Conservation (phyloP, 2,329 filamentous ascomycete genomes). For the Tolypocladium album region DNA sequence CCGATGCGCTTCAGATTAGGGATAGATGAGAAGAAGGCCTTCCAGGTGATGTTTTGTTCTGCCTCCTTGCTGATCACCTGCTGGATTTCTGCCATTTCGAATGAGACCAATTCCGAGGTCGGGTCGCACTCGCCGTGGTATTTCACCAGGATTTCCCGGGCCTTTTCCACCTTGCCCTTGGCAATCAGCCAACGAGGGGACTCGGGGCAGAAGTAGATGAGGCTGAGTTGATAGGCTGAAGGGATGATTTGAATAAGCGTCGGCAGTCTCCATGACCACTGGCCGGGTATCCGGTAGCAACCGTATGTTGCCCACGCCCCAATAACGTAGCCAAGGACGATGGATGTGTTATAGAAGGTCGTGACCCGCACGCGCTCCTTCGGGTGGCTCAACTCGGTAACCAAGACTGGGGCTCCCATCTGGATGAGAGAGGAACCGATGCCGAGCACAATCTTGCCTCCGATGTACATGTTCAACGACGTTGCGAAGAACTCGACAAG, state of each 20-base stretch:
- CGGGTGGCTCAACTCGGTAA: constrained; percentile 29
- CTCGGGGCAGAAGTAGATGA: constrained; percentile 44
- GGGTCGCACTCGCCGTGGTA: constrained; percentile 38
- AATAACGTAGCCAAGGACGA: constrained; percentile 26
- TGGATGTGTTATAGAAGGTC: constrained; percentile 29
- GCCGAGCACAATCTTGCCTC: constrained; percentile 25
- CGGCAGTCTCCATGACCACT: constrained; percentile 42
- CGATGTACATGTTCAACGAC: constrained; percentile 24
- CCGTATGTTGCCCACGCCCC: constrained; percentile 26
- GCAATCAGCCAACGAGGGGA: constrained; percentile 48
- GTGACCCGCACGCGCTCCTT: constrained; percentile 27
- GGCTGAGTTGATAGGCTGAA: constrained; percentile 28
- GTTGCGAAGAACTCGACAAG: constrained; percentile 24
- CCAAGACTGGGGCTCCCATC: constrained; percentile 29
- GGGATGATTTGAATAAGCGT: constrained; percentile 39
- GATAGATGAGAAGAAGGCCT: constrained; percentile 25
- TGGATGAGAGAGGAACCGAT: constrained; percentile 25
- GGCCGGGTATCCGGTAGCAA: constrained; percentile 11
- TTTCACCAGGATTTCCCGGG: constrained; percentile 37
- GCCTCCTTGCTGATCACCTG: constrained; percentile 25
- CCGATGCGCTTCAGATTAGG: constrained; percentile 28
- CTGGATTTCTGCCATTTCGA: constrained; percentile 39
- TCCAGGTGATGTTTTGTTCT: constrained; percentile 27
- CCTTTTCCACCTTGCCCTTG: constrained; percentile 37
- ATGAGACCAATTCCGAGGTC: constrained; percentile 31